Evolutionary conservation across 768 basidiomycete species (phyloP).

Genomic region (Russula olivacea): DNA sequence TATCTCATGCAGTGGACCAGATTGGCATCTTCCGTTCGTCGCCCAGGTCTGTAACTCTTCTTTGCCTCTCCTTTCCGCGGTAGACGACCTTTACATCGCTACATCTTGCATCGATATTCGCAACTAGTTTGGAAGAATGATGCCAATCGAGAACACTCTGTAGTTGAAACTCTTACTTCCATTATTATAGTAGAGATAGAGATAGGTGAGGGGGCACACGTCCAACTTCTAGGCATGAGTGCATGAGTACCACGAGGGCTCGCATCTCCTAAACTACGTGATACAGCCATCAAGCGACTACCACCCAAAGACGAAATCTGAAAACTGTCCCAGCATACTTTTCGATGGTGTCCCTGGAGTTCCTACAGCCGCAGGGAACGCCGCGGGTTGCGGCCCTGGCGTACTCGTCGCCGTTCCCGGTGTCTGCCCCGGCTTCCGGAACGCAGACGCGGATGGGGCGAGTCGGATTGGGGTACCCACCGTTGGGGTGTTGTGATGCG

Average conservation of each 20-base stretch:
- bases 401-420: slow-evolving; percentile 14
- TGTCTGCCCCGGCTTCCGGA: slow-evolving; percentile 44
- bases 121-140: no score
- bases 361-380: slow-evolving; percentile 20
- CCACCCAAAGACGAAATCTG: slow-evolving; percentile 56
- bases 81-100: no score
- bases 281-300: neutral
- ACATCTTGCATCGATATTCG: no score
- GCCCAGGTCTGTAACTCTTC: no score
- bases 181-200: no score
- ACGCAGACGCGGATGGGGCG: slow-evolving; percentile 67
- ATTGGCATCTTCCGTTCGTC: no score
- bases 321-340: slow-evolving; percentile 65
- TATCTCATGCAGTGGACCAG: no score
- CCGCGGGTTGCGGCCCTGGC: slow-evolving; percentile 23
- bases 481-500: slow-evolving; percentile 33
- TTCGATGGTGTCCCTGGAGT: slow-evolving; percentile 41
- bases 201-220: no score
- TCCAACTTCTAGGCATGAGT: no score
- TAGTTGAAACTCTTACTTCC: no score
- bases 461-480: slow-evolving; percentile 69
- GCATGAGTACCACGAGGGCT: neutral
- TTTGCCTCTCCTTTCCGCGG: no score
- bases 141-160: no score
- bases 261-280: neutral